Evolutionary conservation across 768 basidiomycete species (phyloP), one percentile per base, ranked within the genome.

Genomic region (Suillus paluster): DNA sequence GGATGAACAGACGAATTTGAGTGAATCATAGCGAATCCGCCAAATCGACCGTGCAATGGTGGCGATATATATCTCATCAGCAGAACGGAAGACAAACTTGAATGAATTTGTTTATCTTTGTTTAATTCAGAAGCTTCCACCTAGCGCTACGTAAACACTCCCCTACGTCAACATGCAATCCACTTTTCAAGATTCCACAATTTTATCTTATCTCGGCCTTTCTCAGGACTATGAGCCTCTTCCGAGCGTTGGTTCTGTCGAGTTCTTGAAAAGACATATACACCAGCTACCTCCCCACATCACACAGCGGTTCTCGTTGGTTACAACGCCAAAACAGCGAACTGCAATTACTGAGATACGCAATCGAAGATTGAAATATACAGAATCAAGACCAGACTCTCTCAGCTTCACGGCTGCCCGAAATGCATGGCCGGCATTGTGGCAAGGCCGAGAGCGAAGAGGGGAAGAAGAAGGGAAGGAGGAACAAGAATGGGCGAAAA

Each of bases 341-440:
- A 86, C 88, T 4, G 73, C 70, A 10, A 80, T 95, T 56, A 76
- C 87, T 12, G 71, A 75, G 21, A 88, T 95, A 59, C 83, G 92
- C 41, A 95, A 94, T 72, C 80, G 92, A 53, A 83, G 92, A 10
- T 78, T 90, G 23, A 83, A 81, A 66, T 93, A 88, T 74, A 78
- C 80, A 23, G 79, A 79, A 46, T 81, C 80, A 17, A 75, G 78
- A 55, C 89, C 91, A 21, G 72, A 77, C 5, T 83, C 88, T 63
- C 78, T 94, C 5, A 72, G 72, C 19, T 86, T 89, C 67, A 73
- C 74, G 4, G 68, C 75, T 27, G 92, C 88, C 7, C 80, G 78
- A 49, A 79, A 72, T 34, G 77, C 73, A 27, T 94, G 92, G 91
- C 87, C 91, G 9, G 69, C 79, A 25, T 74, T 94, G 14, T 94